Evolutionary conservation across 2,329 filamentous ascomycete genomes (phyloP).

Genomic region (Plenodomus lindquistii): DNA sequence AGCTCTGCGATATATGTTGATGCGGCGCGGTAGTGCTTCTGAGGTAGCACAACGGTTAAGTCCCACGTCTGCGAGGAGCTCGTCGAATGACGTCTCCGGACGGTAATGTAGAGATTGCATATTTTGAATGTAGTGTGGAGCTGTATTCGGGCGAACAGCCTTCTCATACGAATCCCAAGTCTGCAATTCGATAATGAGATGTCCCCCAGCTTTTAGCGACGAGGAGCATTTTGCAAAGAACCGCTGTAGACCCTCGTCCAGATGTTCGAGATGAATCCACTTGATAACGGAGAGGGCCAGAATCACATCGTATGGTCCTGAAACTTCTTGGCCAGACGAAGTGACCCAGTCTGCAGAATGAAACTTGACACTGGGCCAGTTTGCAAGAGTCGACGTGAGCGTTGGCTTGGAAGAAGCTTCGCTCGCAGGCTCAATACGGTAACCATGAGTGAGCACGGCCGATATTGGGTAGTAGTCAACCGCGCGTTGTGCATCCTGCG

Average conservation of each 20-base stretch:
- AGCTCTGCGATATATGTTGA: constrained; percentile 40
- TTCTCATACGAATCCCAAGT: constrained; percentile 44
- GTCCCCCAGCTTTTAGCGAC: constrained; percentile 33
- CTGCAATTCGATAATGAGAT: constrained; percentile 42
- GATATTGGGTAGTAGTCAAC: constrained; percentile 45
- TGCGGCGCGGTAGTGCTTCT: constrained; percentile 35
- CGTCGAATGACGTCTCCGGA: constrained; percentile 41
- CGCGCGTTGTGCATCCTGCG: constrained; percentile 11
- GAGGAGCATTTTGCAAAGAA: constrained; percentile 41
- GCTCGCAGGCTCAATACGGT: constrained; percentile 30
- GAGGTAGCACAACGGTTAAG: constrained; percentile 34
- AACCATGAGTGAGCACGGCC: constrained; percentile 39
- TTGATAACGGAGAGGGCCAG: constrained; percentile 46
- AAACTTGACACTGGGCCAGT: constrained; percentile 36
- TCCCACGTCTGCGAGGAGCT: constrained; percentile 31
- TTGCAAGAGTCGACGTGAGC: constrained; percentile 16
- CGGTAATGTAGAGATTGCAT: constrained; percentile 31
- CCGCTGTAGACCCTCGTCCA: constrained; percentile 34
- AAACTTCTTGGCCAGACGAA: constrained; percentile 25
- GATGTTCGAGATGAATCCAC: constrained; percentile 45
- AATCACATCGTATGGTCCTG: constrained; percentile 41
- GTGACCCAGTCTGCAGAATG: constrained; percentile 39
- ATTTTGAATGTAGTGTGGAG: constrained; percentile 37
- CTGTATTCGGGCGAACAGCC: constrained; percentile 36
- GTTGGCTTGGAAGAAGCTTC: constrained; percentile 14